Conservation (phyloP, 257 asterid genomes). For the Ligustrum vulgare region DNA sequence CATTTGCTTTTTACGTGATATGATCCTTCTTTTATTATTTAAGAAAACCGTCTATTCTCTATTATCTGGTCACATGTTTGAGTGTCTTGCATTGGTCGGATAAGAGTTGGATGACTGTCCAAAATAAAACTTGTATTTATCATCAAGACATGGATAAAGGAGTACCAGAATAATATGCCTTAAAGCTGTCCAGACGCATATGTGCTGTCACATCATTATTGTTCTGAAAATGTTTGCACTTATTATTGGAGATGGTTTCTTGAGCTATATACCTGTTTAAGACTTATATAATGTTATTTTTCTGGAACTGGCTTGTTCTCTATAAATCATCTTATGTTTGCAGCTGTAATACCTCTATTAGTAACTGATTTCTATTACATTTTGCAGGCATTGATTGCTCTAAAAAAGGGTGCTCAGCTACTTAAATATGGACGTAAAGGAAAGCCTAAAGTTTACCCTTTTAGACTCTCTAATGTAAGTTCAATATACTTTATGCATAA, state of each 20-base stretch:
- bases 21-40: background rate
- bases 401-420: conserved; percentile 88
- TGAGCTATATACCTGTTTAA: conserved; percentile 11
- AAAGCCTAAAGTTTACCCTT: conserved; percentile 83
- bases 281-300: background rate
- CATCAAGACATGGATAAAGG: conserved; percentile 6
- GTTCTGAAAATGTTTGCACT: conserved; percentile 13
- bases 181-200: background rate
- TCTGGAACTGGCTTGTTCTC: background rate
- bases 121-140: conserved; percentile 3
- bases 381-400: conserved; percentile 71
- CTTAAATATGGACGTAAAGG: conserved; percentile 94
- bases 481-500: conserved; percentile 17
- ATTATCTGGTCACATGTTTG: background rate
- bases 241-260: conserved; percentile 1
- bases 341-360: conserved; percentile 4
- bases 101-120: background rate
- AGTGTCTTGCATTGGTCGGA: conserved; percentile 12
- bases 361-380: conserved; percentile 18
- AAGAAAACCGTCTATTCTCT: background rate
- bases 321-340: conserved; percentile 5
- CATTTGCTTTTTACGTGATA: background rate
- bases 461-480: conserved; percentile 83
- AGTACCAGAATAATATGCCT: background rate
- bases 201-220: background rate